A percentile compares a stretch with the other conserved stretches of the same genome.
phyloP scores from a whole-genome alignment of 176 grass and related monocot species.

The Secale cereale region DNA sequence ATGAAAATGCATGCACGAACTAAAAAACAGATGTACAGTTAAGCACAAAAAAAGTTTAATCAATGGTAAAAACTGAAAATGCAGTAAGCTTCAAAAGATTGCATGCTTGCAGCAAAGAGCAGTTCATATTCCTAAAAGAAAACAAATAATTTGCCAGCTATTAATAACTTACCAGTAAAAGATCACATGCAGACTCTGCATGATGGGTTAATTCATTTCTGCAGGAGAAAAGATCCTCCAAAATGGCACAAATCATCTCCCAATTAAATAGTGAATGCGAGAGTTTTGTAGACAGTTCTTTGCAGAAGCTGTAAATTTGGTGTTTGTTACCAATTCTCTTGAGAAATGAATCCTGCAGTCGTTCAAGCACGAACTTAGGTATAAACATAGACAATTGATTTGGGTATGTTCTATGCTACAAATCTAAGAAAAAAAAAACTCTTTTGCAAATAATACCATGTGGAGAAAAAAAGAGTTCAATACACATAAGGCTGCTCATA shows the following conservation, averaged over 20 bases:
- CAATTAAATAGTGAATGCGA: slow-evolving; percentile 72
- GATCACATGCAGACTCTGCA: slow-evolving; percentile 45
- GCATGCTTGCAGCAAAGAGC: slow-evolving; percentile 14
- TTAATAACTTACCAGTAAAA: slow-evolving; percentile 74
- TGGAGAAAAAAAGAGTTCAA: neutral
- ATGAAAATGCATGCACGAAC: slow-evolving; percentile 5
- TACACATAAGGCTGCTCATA: too few relatives aligned
- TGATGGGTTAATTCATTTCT: slow-evolving; percentile 37
- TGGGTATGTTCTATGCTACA: slow-evolving; percentile 19
- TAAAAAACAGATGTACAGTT: neutral
- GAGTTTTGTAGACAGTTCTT: slow-evolving; percentile 64
- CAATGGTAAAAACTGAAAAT: slow-evolving; percentile 4
- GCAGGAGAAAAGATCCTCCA: slow-evolving; percentile 52
- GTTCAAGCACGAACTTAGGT: slow-evolving; percentile 29
- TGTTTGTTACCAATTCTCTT: slow-evolving; percentile 80
- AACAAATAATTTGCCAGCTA: neutral
- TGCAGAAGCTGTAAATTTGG: slow-evolving; percentile 70
- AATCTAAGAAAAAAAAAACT: slow-evolving; percentile 13
- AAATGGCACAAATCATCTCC: slow-evolving; percentile 67
- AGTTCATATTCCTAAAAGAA: slow-evolving; percentile 2
- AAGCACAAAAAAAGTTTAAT: neutral
- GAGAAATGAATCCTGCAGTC: slow-evolving; percentile 75
- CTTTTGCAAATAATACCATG: slow-evolving; percentile 15
- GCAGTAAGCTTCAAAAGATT: neutral
- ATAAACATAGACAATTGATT: neutral